A percentile compares a stretch with the other conserved stretches of the same genome.
These are phyloP conservation scores for Colletotrichum siamense DNA, from an alignment of 2,329 filamentous ascomycete genomes.

Conservation along the genomic window DNA sequence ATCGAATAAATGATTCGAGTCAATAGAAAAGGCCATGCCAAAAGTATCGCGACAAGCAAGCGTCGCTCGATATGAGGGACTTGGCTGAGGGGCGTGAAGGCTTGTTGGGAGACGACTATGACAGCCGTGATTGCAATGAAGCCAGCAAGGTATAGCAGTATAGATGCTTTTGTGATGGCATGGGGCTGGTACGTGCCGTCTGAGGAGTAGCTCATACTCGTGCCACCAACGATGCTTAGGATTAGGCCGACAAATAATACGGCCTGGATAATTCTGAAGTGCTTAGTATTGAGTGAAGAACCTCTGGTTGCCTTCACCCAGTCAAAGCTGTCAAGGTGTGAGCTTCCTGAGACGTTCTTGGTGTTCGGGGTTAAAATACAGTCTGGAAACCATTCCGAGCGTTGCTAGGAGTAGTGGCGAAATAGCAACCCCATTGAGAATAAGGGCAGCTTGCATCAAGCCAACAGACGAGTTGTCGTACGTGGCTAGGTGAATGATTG, in stretches of 20 bases:
- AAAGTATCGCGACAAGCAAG: not conserved
- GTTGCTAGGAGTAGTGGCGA: not conserved
- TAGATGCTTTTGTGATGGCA: not conserved
- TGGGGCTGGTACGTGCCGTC: not conserved
- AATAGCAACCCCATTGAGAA: not conserved
- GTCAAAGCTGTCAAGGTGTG: not conserved
- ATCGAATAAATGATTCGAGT: not conserved
- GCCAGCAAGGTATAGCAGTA: not conserved
- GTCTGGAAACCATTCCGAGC: not conserved
- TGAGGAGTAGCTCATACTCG: not conserved
- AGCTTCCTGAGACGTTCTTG: not conserved
- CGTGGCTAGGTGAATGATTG: not conserved
- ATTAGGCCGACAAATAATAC: not conserved
- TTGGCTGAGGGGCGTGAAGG: not conserved
- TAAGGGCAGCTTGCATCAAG: not conserved
- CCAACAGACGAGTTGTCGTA: not conserved
- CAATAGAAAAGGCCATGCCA: not conserved
- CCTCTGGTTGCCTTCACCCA: not conserved
- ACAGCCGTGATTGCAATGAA: not conserved
- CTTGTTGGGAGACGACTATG: not conserved
- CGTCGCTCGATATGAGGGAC: not conserved
- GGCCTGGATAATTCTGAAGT: not conserved
- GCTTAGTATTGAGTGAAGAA: not conserved
- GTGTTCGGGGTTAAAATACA: not conserved
- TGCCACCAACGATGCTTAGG: not conserved